A percentile compares a stretch with the other conserved stretches of the same genome.
Conservation (phyloP, 352 stramenopile species). For the Pythium rishiriense region DNA sequence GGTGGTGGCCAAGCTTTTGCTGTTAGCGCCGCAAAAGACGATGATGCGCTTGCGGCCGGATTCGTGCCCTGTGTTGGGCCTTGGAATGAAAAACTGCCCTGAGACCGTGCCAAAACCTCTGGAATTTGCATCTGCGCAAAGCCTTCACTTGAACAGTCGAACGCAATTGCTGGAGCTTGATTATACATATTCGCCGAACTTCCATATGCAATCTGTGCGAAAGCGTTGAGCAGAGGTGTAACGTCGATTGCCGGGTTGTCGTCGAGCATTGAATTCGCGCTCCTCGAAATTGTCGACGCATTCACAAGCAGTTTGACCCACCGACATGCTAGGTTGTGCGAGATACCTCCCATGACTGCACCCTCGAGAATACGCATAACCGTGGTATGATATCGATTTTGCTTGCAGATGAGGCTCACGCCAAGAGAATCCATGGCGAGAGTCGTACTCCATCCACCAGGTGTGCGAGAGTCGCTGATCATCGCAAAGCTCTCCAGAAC, state of each 20-base stretch:
- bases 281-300: not conserved
- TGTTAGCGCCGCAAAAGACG: constrained; percentile 37
- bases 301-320: constrained; percentile 33
- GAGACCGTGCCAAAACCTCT: constrained; percentile 43
- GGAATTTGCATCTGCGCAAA: constrained; percentile 73
- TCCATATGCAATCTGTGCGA: constrained; percentile 13
- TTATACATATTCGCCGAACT: not conserved
- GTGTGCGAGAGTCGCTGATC: not conserved
- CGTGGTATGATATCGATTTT: constrained; percentile 1
- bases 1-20: constrained; percentile 59
- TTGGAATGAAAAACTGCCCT: constrained; percentile 13
- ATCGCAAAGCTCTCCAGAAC: constrained; percentile 22
- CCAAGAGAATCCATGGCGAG: not conserved
- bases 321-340: constrained; percentile 13
- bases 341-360: constrained; percentile 11
- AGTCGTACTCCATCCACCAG: not conserved
- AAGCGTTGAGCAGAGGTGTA: constrained; percentile 12
- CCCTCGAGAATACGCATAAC: constrained; percentile 19
- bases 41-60: constrained; percentile 20
- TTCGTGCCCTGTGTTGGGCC: not conserved
- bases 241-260: not conserved
- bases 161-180: constrained; percentile 34
- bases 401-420: constrained; percentile 14
- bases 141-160: constrained; percentile 53
- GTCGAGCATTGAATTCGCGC: not conserved